phyloP scores from a whole-genome alignment of 495 filamentous ascomycete species.

The Xylaria nigripes region DNA sequence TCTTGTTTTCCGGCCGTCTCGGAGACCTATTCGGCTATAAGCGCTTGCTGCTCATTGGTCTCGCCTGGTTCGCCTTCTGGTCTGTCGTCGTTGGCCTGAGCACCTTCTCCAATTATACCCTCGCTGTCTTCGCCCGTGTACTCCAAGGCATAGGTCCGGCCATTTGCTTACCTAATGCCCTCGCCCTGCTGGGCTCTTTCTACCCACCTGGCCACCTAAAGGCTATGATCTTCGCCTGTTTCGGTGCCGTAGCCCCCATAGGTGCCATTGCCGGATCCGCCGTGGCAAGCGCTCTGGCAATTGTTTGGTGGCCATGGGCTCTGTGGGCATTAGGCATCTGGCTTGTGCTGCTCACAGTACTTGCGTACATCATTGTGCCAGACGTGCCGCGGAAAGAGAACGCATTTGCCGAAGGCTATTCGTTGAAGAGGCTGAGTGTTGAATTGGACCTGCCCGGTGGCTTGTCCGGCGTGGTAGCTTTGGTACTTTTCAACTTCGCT shows the following conservation, averaged over 20 bases:
- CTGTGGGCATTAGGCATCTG: slow-evolving; percentile 50
- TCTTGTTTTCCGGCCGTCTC: slow-evolving; percentile 47
- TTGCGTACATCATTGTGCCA: slow-evolving; percentile 42
- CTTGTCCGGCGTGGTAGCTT: slow-evolving; percentile 41
- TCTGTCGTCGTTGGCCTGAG: slow-evolving; percentile 33
- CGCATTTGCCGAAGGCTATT: slow-evolving; percentile 5
- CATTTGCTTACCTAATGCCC: slow-evolving; percentile 51
- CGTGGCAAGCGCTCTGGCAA: slow-evolving; percentile 33
- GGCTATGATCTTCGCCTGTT: slow-evolving; percentile 52
- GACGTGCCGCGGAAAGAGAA: slow-evolving; percentile 19
- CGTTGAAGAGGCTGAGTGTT: slow-evolving; percentile 12
- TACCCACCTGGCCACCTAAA: slow-evolving; percentile 48
- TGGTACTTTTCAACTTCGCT: slow-evolving; percentile 52
- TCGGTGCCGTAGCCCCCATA: slow-evolving; percentile 53
- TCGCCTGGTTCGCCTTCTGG: slow-evolving; percentile 48
- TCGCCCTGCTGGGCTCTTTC: slow-evolving; percentile 50
- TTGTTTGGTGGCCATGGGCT: slow-evolving; percentile 57
- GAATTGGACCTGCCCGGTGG: slow-evolving; percentile 46
- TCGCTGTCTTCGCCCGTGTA: slow-evolving; percentile 50
- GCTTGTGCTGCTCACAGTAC: slow-evolving; percentile 31
- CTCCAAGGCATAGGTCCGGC: slow-evolving; percentile 56
- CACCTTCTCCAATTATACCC: slow-evolving; percentile 31
- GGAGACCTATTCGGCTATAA: slow-evolving; percentile 52
- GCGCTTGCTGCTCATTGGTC: slow-evolving; percentile 43
- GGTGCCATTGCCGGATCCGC: slow-evolving; percentile 47